Evolutionary conservation across 331 rosid species (phyloP).

Genomic region (Telfairia occidentalis): DNA sequence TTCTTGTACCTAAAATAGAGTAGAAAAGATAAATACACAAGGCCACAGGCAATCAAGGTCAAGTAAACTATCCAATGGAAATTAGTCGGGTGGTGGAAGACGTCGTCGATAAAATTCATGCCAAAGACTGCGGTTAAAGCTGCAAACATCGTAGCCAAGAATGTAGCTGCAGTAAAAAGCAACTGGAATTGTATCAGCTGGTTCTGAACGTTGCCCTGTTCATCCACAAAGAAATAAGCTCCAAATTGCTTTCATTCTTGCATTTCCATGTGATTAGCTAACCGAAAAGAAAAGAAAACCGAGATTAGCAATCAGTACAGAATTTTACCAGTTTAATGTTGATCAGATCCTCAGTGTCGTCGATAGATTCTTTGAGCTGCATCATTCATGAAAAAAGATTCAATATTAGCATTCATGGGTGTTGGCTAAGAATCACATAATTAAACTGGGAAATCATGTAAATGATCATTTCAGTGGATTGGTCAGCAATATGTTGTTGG

Average conservation of each 20-base stretch:
- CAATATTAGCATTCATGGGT: background rate
- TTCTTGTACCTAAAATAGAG: slow-evolving; percentile 61
- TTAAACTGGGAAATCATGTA: background rate
- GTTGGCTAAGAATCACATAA: background rate
- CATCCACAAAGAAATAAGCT: slow-evolving; percentile 12
- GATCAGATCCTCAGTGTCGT: slow-evolving; percentile 41
- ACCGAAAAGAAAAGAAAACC: slow-evolving; percentile 2
- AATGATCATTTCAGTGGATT: background rate
- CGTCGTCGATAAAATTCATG: slow-evolving; percentile 53
- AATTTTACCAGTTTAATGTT: slow-evolving; percentile 44
- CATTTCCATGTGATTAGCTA: slow-evolving; percentile 11
- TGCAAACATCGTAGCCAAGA: slow-evolving; percentile 66
- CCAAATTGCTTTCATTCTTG: background rate
- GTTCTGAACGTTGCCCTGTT: slow-evolving; percentile 92
- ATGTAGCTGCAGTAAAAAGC: slow-evolving; percentile 86
- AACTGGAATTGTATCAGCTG: slow-evolving; percentile 78
- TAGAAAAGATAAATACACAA: slow-evolving; percentile 45
- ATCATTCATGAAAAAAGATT: slow-evolving; percentile 20
- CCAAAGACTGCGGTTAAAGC: slow-evolving; percentile 81
- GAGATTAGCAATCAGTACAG: background rate
- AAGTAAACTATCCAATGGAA: slow-evolving; percentile 55
- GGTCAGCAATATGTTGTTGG: background rate
- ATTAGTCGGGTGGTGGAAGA: slow-evolving; percentile 43
- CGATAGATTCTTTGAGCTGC: slow-evolving; percentile 47
- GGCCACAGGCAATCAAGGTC: slow-evolving; percentile 40